Conservation (phyloP, 2,329 filamentous ascomycete genomes). For the Cercospora beticola region DNA sequence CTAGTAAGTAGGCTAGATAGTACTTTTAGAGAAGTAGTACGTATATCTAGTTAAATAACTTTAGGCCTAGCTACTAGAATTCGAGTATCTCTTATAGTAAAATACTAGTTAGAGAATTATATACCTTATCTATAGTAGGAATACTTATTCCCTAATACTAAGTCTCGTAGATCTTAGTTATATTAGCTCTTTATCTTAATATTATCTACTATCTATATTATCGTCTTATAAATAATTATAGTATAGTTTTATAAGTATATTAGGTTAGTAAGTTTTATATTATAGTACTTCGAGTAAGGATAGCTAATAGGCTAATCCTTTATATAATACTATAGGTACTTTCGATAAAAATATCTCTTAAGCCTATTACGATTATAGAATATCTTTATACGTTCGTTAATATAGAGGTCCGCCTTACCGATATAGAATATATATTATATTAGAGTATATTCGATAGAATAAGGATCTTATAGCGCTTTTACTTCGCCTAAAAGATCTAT, state of each 20-base stretch:
- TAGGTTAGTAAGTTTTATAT: too few relatives aligned
- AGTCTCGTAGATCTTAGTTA: neutral
- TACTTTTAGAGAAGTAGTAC: neutral
- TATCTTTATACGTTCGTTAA: conserved; percentile 1
- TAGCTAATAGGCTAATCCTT: too few relatives aligned
- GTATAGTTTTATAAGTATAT: too few relatives aligned
- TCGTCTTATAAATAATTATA: too few relatives aligned
- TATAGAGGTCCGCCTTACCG: conserved; percentile 6
- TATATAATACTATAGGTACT: conserved; percentile 7
- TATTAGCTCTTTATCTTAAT: neutral
- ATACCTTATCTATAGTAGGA: neutral
- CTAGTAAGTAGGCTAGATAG: neutral
- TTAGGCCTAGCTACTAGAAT: neutral
- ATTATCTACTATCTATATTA: conserved; percentile 5
- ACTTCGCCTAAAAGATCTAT: neutral
- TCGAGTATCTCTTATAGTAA: neutral
- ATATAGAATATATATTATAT: conserved; percentile 14
- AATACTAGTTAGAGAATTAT: neutral
- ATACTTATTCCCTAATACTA: neutral
- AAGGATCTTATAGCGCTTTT: conserved; percentile 2
- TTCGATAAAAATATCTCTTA: conserved; percentile 12
- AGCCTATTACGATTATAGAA: conserved; percentile 11
- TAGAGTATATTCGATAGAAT: neutral
- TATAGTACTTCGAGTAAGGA: too few relatives aligned
- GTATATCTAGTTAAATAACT: neutral